phyloP scores from a whole-genome alignment of 2,329 filamentous ascomycete genomes.

The Ophiostoma angusticollis region DNA sequence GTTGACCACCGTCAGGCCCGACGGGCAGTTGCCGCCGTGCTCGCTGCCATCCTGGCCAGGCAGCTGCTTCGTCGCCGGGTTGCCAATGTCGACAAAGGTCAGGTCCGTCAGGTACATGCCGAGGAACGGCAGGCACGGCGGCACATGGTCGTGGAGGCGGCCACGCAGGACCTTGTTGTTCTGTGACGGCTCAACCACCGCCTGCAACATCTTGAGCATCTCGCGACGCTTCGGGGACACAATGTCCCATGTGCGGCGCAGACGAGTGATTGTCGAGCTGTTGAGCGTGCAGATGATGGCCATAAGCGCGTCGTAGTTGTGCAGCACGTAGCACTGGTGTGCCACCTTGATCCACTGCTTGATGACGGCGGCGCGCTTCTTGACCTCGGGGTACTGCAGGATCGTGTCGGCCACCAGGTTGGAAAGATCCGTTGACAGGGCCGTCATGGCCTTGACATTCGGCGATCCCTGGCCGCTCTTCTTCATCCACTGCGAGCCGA shows the following conservation, averaged over 20 bases:
- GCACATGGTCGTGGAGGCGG: conserved; percentile 71
- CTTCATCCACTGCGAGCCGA: conserved; percentile 91
- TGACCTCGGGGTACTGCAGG: conserved; percentile 73
- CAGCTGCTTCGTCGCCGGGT: conserved; percentile 71
- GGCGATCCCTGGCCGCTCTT: conserved; percentile 64
- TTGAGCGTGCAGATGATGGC: conserved; percentile 92
- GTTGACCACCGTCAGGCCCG: conserved; percentile 74
- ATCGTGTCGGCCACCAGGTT: conserved; percentile 91
- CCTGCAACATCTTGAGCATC: conserved; percentile 63
- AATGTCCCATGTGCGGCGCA: conserved; percentile 84
- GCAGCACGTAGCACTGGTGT: conserved; percentile 69
- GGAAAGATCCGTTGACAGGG: conserved; percentile 80
- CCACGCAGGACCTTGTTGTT: conserved; percentile 83
- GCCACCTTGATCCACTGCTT: conserved; percentile 99
- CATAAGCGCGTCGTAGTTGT: conserved; percentile 96
- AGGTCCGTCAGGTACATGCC: conserved; percentile 93
- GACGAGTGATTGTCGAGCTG: conserved; percentile 75
- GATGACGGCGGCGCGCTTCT: conserved; percentile 79
- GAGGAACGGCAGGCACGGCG: conserved; percentile 87
- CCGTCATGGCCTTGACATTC: conserved; percentile 90
- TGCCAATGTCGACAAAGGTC: conserved; percentile 91
- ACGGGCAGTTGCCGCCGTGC: conserved; percentile 33
- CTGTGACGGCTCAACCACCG: conserved; percentile 76
- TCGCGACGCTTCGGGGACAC: conserved; percentile 75
- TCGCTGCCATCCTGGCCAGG: conserved; percentile 33